These are phyloP conservation scores for Lipomyces mesembrius DNA, from an alignment of 805 yeast genomes.

Conservation along the genomic window DNA sequence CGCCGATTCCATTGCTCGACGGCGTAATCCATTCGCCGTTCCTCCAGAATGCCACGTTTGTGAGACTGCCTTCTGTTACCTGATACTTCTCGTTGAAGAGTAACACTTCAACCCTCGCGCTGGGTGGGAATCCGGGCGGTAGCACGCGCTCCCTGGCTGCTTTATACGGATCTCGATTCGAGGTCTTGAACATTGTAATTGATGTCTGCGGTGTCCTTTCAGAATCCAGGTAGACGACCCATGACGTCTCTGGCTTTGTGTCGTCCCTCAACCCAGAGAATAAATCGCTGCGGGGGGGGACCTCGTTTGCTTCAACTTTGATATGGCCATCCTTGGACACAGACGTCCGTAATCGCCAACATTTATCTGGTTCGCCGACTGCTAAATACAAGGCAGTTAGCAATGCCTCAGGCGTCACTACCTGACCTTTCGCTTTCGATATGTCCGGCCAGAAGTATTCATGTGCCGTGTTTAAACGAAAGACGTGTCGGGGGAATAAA, in stretches of 20 bases:
- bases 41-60: conserved; percentile 71
- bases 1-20: conserved; percentile 66
- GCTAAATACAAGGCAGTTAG: conserved; percentile 27
- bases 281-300: conserved; percentile 15
- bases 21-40: conserved; percentile 79
- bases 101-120: conserved; percentile 62
- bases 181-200: conserved; percentile 87
- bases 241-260: conserved; percentile 44
- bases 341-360: conserved; percentile 25
- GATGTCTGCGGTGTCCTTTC: conserved; percentile 62
- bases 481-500: conserved; percentile 34
- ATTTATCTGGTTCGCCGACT: conserved; percentile 14
- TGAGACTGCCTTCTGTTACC: conserved; percentile 80
- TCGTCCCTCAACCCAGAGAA: conserved; percentile 33
- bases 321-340: conserved; percentile 22
- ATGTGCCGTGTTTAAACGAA: conserved; percentile 28
- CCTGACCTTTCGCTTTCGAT: not conserved
- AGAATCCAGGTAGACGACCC: conserved; percentile 68
- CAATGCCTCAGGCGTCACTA: conserved; percentile 12
- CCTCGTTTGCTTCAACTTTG: conserved; percentile 22
- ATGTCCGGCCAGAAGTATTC: conserved; percentile 31
- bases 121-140: conserved; percentile 42
- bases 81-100: conserved; percentile 63
- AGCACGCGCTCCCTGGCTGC: conserved; percentile 59
- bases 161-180: conserved; percentile 66